Percentiles rank a stretch among this genome's conserved stretches.
Evolutionary conservation across 2,329 filamentous ascomycete genomes (phyloP).

Genomic region (Xylariaceae sp.): DNA sequence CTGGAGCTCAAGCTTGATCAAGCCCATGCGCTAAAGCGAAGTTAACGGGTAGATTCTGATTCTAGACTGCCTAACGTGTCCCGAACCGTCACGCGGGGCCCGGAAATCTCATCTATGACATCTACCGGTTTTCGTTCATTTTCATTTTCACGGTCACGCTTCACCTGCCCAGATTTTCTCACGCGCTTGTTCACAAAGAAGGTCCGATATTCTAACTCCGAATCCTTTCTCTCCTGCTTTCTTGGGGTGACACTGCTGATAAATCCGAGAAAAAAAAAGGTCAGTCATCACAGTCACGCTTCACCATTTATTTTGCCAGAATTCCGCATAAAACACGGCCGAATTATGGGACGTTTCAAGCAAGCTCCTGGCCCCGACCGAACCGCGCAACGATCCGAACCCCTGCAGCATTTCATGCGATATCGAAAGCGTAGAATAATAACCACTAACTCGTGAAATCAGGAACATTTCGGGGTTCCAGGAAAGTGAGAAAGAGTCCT

Average conservation of each 20-base stretch:
- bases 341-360: not conserved
- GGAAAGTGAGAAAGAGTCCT: not conserved
- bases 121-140: not conserved
- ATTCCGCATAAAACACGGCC: not conserved
- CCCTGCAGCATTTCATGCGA: conserved; percentile 12
- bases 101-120: not conserved
- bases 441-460: conserved; percentile 9
- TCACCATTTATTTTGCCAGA: not conserved
- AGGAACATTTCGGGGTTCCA: conserved; percentile 6
- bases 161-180: not conserved
- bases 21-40: not conserved
- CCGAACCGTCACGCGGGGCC: not conserved
- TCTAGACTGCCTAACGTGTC: not conserved
- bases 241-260: not conserved
- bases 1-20: too few species aligned
- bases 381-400: not conserved
- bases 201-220: not conserved
- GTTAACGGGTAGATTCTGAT: not conserved
- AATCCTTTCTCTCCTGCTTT: not conserved
- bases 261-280: conserved; percentile 3
- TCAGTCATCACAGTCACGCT: conserved; percentile 8
- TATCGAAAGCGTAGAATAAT: not conserved
- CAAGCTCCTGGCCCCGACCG: not conserved
- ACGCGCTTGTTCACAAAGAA: not conserved
- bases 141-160: too few species aligned